phyloP scores from a whole-genome alignment of 1,284 basidiomycete species.

The Puccinia polysora region DNA sequence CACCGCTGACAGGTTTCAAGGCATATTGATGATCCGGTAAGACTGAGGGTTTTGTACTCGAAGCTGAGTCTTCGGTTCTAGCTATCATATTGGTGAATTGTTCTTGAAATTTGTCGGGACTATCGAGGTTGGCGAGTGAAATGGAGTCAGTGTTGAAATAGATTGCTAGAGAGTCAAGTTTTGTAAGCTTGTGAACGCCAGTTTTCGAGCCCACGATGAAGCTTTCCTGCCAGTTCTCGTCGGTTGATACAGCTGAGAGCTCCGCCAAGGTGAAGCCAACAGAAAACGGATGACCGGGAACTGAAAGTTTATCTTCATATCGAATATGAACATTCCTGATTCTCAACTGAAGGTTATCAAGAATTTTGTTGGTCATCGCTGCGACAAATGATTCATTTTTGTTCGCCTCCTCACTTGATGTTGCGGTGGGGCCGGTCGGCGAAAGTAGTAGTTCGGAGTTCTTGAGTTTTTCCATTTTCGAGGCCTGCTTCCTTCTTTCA shows the following conservation, averaged over 20 bases:
- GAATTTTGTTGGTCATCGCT: slow-evolving; percentile 80
- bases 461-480: slow-evolving; percentile 42
- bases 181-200: slow-evolving; percentile 90
- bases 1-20: slow-evolving; percentile 89
- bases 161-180: slow-evolving; percentile 77
- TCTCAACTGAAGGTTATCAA: slow-evolving; percentile 95
- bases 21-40: slow-evolving; percentile 79
- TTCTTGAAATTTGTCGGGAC: slow-evolving; percentile 58
- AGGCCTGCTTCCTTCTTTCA: slow-evolving; percentile 40
- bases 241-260: slow-evolving; percentile 89
- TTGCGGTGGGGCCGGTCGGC: slow-evolving; percentile 48
- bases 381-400: slow-evolving; percentile 76
- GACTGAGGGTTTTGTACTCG: neutral
- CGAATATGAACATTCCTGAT: slow-evolving; percentile 92
- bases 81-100: slow-evolving; percentile 68
- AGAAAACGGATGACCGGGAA: slow-evolving; percentile 94
- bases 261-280: slow-evolving; percentile 85
- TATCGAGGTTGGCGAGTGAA: slow-evolving; percentile 65
- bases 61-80: slow-evolving; percentile 47
- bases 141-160: slow-evolving; percentile 94
- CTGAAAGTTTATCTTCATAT: slow-evolving; percentile 91
- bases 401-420: slow-evolving; percentile 60
- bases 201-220: slow-evolving; percentile 88
- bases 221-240: slow-evolving; percentile 84
- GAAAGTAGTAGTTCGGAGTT: slow-evolving; percentile 42